Evolutionary conservation across 495 filamentous ascomycete genomes (phyloP).

Genomic region (Durotheca rogersii): DNA sequence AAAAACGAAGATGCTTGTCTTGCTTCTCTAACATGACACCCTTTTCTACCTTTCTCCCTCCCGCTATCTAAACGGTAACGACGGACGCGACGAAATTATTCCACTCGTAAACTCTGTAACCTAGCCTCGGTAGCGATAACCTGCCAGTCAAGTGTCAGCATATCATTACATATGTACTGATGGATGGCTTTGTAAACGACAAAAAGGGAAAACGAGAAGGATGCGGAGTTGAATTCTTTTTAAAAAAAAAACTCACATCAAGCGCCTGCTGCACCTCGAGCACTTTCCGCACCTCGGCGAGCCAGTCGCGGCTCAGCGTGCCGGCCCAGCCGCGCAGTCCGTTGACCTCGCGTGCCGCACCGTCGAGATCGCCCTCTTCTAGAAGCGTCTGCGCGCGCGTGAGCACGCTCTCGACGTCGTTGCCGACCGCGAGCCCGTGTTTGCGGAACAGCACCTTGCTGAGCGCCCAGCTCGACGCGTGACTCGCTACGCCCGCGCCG

Average conservation of each 20-base stretch:
- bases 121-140: conserved; percentile 64
- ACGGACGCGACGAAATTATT: conserved; percentile 35
- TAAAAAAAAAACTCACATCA: conserved; percentile 68
- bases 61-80: not conserved
- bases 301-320: conserved; percentile 88
- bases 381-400: conserved; percentile 82
- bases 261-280: conserved; percentile 94
- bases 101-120: conserved; percentile 59
- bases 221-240: too few species aligned
- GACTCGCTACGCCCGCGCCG: conserved; percentile 88
- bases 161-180: conserved; percentile 1
- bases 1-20: too few species aligned
- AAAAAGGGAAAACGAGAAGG: conserved; percentile 3
- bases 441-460: conserved; percentile 95
- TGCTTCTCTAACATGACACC: too few species aligned
- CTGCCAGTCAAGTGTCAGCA: conserved; percentile 28
- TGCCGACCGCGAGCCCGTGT: conserved; percentile 77
- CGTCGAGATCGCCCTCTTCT: conserved; percentile 89
- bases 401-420: conserved; percentile 93
- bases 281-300: conserved; percentile 81
- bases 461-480: conserved; percentile 81
- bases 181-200: too few species aligned
- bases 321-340: conserved; percentile 88
- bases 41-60: conserved; percentile 1
- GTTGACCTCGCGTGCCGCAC: conserved; percentile 93